These are phyloP conservation scores for Euclidium syriacum DNA, from an alignment of 345 rosid species.

Conservation along the genomic window DNA sequence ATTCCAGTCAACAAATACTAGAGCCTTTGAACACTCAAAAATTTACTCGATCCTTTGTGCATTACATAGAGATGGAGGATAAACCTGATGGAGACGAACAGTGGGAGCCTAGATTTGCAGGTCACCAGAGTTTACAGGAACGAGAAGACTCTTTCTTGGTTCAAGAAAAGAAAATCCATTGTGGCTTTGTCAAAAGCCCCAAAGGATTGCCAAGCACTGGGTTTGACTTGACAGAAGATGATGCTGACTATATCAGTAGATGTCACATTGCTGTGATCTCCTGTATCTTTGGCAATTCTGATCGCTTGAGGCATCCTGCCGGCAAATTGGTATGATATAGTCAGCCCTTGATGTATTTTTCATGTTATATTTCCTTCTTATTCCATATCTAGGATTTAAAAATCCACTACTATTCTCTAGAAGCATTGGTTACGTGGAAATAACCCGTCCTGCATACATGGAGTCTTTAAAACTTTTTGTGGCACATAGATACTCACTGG, in stretches of 20 bases:
- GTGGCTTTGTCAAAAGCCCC: slow-evolving; percentile 89
- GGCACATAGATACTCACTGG: background rate
- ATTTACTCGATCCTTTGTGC: slow-evolving; percentile 78
- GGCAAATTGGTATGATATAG: slow-evolving; percentile 56
- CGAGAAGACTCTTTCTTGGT: slow-evolving; percentile 72
- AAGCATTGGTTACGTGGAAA: background rate
- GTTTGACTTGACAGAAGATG: slow-evolving; percentile 94
- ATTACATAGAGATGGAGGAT: slow-evolving; percentile 64
- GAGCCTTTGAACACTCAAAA: slow-evolving; percentile 86
- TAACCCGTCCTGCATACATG: too few relatives aligned
- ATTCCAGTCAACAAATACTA: slow-evolving; percentile 69
- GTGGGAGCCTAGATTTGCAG: slow-evolving; percentile 92
- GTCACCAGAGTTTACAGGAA: slow-evolving; percentile 79
- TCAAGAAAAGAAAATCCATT: slow-evolving; percentile 67
- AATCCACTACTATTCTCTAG: background rate
- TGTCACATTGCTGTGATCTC: slow-evolving; percentile 95
- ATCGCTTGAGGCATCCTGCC: slow-evolving; percentile 78
- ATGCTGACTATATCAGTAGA: slow-evolving; percentile 68
- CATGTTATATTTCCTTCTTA: too few relatives aligned
- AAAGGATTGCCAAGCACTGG: slow-evolving; percentile 80
- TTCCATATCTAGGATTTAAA: too few relatives aligned
- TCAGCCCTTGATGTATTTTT: too few relatives aligned
- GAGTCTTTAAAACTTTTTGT: too few relatives aligned
- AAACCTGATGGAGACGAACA: slow-evolving; percentile 48
- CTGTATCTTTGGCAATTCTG: slow-evolving; percentile 97